Percentiles rank a stretch among this genome's conserved stretches.
Evolutionary conservation across 306 rosid species (phyloP).

Genomic region (Begonia loranthoides): DNA sequence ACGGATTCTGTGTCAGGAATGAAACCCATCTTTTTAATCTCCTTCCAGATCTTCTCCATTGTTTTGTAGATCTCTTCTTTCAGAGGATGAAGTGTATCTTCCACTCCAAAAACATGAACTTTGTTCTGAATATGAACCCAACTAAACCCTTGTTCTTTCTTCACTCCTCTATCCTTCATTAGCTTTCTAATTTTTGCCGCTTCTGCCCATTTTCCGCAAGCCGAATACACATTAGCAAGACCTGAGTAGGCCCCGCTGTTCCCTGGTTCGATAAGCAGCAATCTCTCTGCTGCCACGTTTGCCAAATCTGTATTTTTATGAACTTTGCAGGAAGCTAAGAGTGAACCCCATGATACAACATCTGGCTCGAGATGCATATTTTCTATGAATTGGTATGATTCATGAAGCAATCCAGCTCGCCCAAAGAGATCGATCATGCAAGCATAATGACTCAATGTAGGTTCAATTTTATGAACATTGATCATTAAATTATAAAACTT

Average conservation of each 20-base stretch:
- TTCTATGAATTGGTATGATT: constrained; percentile 48
- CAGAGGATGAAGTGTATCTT: constrained; percentile 57
- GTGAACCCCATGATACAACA: constrained; percentile 72
- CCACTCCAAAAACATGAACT: constrained; percentile 72
- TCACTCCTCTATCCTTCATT: constrained; percentile 77
- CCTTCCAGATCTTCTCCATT: constrained; percentile 64
- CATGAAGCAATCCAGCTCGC: constrained; percentile 79
- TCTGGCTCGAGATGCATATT: constrained; percentile 72
- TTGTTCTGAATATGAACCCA: constrained; percentile 63
- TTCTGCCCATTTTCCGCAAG: constrained; percentile 68
- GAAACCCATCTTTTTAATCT: constrained; percentile 72
- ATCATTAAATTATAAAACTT: constrained; percentile 55
- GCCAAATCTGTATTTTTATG: constrained; percentile 63
- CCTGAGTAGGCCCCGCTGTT: constrained; percentile 76
- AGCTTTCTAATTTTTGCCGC: constrained; percentile 73
- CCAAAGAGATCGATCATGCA: constrained; percentile 79
- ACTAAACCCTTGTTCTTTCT: constrained; percentile 76
- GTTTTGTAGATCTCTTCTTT: constrained; percentile 50
- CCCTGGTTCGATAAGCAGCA: constrained; percentile 70
- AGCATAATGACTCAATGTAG: constrained; percentile 62
- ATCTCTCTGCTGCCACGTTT: constrained; percentile 57
- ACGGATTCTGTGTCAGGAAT: constrained; percentile 40
- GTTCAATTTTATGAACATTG: constrained; percentile 55
- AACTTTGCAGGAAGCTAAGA: constrained; percentile 66
- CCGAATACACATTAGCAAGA: constrained; percentile 73